Evolutionary conservation across 2,329 filamentous ascomycete species (phyloP), one percentile per base, ranked within the genome.

Genomic region (Neoscytalidium dimidiatum): DNA sequence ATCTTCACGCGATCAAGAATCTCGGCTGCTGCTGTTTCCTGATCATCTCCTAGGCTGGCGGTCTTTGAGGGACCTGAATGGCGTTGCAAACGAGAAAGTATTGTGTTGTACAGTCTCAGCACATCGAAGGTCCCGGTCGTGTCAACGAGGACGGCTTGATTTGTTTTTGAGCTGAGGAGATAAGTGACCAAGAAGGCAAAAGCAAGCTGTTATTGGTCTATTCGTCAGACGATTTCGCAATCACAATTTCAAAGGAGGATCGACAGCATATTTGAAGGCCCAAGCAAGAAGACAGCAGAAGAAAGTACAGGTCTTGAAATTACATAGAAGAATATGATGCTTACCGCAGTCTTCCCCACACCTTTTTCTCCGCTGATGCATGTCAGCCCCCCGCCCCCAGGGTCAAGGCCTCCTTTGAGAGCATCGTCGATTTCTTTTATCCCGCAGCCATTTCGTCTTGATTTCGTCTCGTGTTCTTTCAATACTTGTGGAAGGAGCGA

Each of bases 61-160:
- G 5, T 13, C 19, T 17, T 21, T 14, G 29, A 8, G 31, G n/a
- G 17, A 5, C 29, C n/a, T 19, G 19, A 23, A 23, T 17, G 14
- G 6, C 4, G 33, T 13, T 68, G 64, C 8, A 77, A 60, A 2
- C 70, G 70, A 1, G 65, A 63, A 21, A 74, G 17, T 5, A 80
- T 68, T 6, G 72, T 41, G 7, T 69, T 67, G 64, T 80, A 77
- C 3, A 84, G 66, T 4, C 71, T 71, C 0, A 80, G 60, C 7
- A 83, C 74, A 68, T 83, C 80, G 46, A 84, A 80, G 2, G 78
- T 75, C 2, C 82, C 79, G 0, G 77, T 78, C 3, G 78, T 79
- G 63, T 85, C 82, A 11, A 85, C 75, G 4, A 84, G 71, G 0
- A 78, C 81, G 2, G 77, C 81, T 5, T 71, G 71, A 0, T 71